Conservation (phyloP, 108 stramenopile genomes). For the Stephanodiscus triporus region DNA sequence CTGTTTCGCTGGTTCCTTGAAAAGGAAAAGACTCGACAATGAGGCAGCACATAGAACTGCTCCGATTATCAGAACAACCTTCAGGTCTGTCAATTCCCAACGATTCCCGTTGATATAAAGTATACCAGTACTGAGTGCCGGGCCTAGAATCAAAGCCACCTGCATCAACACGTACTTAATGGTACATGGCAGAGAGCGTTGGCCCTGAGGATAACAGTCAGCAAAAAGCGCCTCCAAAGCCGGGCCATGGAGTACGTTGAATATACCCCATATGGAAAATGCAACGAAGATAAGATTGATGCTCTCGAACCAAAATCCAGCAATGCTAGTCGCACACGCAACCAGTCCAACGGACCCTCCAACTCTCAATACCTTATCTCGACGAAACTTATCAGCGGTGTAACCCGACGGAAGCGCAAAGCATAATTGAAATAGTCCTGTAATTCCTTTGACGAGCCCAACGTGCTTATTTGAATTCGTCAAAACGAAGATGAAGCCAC, state of each 20-base stretch:
- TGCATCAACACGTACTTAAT: constrained; percentile 32
- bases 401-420: constrained; percentile 51
- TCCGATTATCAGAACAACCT: constrained; percentile 46
- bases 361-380: constrained; percentile 45
- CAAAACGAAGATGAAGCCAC: not conserved
- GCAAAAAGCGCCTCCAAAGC: constrained; percentile 66
- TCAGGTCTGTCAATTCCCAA: constrained; percentile 50
- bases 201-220: constrained; percentile 64
- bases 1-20: constrained; percentile 5
- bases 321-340: constrained; percentile 21
- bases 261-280: constrained; percentile 48
- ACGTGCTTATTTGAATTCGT: constrained; percentile 15
- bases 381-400: constrained; percentile 53
- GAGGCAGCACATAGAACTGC: constrained; percentile 36
- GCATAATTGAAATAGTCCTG: constrained; percentile 55
- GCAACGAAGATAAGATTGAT: constrained; percentile 34
- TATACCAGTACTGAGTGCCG: constrained; percentile 38
- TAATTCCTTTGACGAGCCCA: constrained; percentile 55
- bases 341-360: constrained; percentile 41
- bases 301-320: constrained; percentile 21
- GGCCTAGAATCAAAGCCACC: constrained; percentile 46
- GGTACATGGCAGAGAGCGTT: constrained; percentile 55
- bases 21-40: constrained; percentile 29
- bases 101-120: constrained; percentile 46
- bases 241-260: constrained; percentile 66